Base-by-base conservation (phyloP, 805 yeast genomes). In the Lipomyces mesembrius region DNA sequence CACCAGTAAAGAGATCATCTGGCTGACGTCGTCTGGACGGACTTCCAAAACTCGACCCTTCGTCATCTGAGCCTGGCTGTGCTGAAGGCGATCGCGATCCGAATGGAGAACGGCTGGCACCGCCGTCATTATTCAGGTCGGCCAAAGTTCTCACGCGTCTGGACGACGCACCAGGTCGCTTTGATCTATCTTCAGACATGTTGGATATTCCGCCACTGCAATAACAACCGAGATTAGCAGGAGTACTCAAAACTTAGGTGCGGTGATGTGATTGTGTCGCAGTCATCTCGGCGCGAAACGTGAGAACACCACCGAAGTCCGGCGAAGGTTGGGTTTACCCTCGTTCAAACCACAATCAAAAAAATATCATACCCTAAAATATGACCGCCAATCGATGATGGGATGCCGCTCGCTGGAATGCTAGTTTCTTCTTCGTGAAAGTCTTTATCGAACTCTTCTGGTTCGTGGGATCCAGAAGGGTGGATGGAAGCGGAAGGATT, bases 1-100 rank as follows among this genome's bases (percentile, higher is more conserved):
- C 88, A 14, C 88, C 88, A 2, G 87, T 83, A 76, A 85, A 77
- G 74, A 79, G 73, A 76, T 83, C 73, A 68, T 83, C 81, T 17
- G 77, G 74, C 27, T 57, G 70, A 14, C 65, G 65, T n/a, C 63
- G 51, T 8, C 62, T 37, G 37, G 57, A 60, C 37, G 65, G 61
- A 12, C 63, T 34, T 29, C 65, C 65, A 29, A 57, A 58, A 25
- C 46, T 25, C 35, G 62, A 55, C 9, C 43, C 43, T 17, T 79
- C 80, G 46, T 76, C 78, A 43, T 76, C 77, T n/a, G 49, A 61
- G 60, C 52, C 60, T 5, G 61, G 63, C 6, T 39, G 34, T 11
- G 32, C 29, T 29, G 39, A 43, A 29, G 59, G 34, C 54, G 59
- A 12, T 17, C 60, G 57, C 39, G 59, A 37, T 17, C 64, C 59